Percentiles rank a stretch among this genome's conserved stretches.
These are phyloP conservation scores for Hyphodiscus hymeniophilus DNA, from an alignment of 495 filamentous ascomycete genomes.

Conservation along the genomic window DNA sequence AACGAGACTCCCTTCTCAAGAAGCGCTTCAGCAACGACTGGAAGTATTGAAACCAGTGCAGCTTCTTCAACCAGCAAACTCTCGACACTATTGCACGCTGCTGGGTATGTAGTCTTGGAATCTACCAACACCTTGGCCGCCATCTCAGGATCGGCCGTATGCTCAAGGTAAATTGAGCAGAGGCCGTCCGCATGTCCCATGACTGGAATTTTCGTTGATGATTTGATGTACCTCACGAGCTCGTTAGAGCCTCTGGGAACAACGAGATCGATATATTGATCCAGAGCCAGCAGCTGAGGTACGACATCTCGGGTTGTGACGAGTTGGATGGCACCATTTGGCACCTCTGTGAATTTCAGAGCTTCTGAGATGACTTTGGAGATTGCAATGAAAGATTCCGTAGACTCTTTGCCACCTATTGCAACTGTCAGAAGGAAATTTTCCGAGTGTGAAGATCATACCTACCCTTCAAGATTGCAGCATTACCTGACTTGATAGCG, in stretches of 20 bases:
- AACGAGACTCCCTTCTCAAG: constrained; percentile 71
- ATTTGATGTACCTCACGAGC: constrained; percentile 82
- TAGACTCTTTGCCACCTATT: constrained; percentile 85
- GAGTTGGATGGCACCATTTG: constrained; percentile 81
- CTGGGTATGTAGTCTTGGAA: constrained; percentile 87
- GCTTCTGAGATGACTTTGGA: constrained; percentile 76
- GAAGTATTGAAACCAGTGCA: constrained; percentile 59
- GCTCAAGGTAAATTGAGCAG: constrained; percentile 81
- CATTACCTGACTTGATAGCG: constrained; percentile 94
- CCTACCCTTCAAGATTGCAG: constrained; percentile 88
- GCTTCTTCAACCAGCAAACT: constrained; percentile 77
- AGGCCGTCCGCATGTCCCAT: constrained; percentile 94
- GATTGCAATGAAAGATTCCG: constrained; percentile 85
- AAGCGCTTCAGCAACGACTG: constrained; percentile 60
- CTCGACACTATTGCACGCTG: constrained; percentile 92
- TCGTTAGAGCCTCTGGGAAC: constrained; percentile 93
- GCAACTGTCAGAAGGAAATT: constrained; percentile 1
- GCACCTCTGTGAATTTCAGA: constrained; percentile 67
- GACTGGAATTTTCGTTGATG: constrained; percentile 87
- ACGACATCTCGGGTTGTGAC: constrained; percentile 87
- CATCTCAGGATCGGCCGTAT: constrained; percentile 62
- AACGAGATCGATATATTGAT: constrained; percentile 85
- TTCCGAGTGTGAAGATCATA: not conserved
- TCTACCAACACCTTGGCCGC: constrained; percentile 78
- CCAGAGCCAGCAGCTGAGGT: constrained; percentile 71